Evolutionary conservation across 805 yeast species (phyloP), one percentile per base, ranked within the genome.

Genomic region (Pichia sporocuriosa): DNA sequence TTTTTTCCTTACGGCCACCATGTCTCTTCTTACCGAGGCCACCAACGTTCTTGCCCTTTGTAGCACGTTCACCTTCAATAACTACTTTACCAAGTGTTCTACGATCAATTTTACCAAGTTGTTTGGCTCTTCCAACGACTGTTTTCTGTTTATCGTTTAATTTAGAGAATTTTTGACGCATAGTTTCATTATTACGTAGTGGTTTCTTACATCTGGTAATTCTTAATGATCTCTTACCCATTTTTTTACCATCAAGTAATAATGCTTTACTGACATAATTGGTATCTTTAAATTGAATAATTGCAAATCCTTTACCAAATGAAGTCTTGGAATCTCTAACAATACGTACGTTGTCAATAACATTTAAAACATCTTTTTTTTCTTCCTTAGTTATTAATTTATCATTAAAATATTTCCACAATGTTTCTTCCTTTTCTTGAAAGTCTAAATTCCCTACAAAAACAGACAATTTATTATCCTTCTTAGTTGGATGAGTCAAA

Each of bases 231-330:
- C 97, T 65, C 29, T 59, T 62, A 24, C 62, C 59, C 49, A 75
- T 60, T 44, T 79, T 75, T 65, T 84, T 80, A 35, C 77, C 90
- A 60, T 89, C 76, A 46, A 86, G 66, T 45, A 87, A 63, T 40
- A 93, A 63, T 1, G 96, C 97, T 57, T 85, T 84, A 48, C 80
- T 79, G 9, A 93, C 96, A 32, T 80, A 69, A 42, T 81, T 64
- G 1, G 74, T 52, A 55, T 84, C 90, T 46, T 70, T 74, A 67
- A 89, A 93, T 62, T 90, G 97, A 27, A 93, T 88, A 59, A 89
- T 85, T 6, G 96, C 98, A 66, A 93, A 89, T 6, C 99, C 99
- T 66, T 93, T 93, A 49, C 98, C 99, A 45, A 90, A 70, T 55
- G 93, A 90, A 19, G 97, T 90, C 66, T 86, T 86, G 15, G 95